Base-by-base conservation (phyloP, 108 stramenopile species). In the Stephanodiscus triporus region DNA sequence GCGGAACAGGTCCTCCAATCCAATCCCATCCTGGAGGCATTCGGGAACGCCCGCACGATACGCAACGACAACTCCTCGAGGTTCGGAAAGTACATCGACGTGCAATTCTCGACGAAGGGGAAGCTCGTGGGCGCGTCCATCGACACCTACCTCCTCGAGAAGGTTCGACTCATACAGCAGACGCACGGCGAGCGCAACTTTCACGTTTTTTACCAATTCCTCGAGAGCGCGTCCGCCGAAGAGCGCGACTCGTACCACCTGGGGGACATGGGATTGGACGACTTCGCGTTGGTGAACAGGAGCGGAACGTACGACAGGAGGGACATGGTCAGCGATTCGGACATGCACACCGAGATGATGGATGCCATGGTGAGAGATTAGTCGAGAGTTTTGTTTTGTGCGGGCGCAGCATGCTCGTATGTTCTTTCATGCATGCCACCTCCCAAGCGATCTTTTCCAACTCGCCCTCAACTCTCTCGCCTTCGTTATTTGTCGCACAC, bases 181-280 rank as follows among this genome's bases (percentile, higher is more conserved):
- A 70, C 83, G 9, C 67, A 72, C n/a, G 94, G 94, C 0, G 94
- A 97, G 74, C 82, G 97, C 20, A 97, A 97, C 70, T 97, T 91
- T 80, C 97, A 97, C 66, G 78, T 97, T 24, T 96, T 97, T 81
- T 97, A 97, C 76, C 93, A 96, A 77, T 78, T 78, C 36, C 47
- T 85, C 48, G 76, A 77, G 63, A 83, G 73, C 27, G 81, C 82
- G 5, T 32, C 84, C 9, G 58, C 70, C 11, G 69, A 75, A 53
- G 83, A 83, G 66, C 27, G 80, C 24, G 75, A 72, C 17, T 60
- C 57, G 32, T 81, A 48, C 54, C 37, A 49, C 19, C 38, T 78
- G 66, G 72, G 77, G 19, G 73, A 74, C 27, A 78, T 73, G 66
- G 63, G 76, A 36, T 77, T 84, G 13, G 70, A 78, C 47, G 89